A percentile compares a stretch with the other conserved stretches of the same genome.
Conservation (phyloP, 2,329 filamentous ascomycete species). For the Lachnellula suecica region DNA sequence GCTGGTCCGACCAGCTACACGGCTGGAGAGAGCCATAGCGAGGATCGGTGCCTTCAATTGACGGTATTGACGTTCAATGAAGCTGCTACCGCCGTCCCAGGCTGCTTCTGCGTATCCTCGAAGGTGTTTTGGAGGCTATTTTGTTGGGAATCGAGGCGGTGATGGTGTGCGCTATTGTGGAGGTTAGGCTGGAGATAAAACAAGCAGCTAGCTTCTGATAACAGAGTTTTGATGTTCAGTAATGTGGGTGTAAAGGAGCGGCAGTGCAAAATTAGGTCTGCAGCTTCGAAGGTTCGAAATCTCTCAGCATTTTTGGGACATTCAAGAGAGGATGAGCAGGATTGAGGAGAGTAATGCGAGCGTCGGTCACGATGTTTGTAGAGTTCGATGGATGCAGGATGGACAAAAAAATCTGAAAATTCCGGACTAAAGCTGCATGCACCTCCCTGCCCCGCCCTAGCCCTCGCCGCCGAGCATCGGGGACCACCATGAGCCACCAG, state of each 20-base stretch:
- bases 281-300: slow-evolving; percentile 17
- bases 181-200: background rate
- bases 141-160: slow-evolving; percentile 1
- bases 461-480: background rate
- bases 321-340: slow-evolving; percentile 1
- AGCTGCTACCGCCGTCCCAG: slow-evolving; percentile 9
- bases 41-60: slow-evolving; percentile 22
- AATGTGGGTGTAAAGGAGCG: slow-evolving; percentile 29
- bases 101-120: slow-evolving; percentile 8
- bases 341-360: background rate
- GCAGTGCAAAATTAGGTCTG: slow-evolving; percentile 25
- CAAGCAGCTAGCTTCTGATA: background rate
- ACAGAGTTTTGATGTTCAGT: slow-evolving; percentile 1
- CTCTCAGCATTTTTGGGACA: slow-evolving; percentile 13
- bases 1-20: slow-evolving; percentile 30
- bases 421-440: background rate
- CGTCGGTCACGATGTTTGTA: background rate
- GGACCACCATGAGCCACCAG: background rate
- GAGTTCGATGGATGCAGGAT: no score
- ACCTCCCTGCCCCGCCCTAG: background rate
- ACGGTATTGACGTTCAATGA: slow-evolving; percentile 12
- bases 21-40: slow-evolving; percentile 34
- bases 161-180: no score
- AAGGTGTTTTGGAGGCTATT: slow-evolving; percentile 9
- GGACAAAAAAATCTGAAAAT: background rate